A percentile compares a stretch with the other conserved stretches of the same genome.
Conservation (phyloP, 2,329 filamentous ascomycete species). For the Sphaceloma murrayae region DNA sequence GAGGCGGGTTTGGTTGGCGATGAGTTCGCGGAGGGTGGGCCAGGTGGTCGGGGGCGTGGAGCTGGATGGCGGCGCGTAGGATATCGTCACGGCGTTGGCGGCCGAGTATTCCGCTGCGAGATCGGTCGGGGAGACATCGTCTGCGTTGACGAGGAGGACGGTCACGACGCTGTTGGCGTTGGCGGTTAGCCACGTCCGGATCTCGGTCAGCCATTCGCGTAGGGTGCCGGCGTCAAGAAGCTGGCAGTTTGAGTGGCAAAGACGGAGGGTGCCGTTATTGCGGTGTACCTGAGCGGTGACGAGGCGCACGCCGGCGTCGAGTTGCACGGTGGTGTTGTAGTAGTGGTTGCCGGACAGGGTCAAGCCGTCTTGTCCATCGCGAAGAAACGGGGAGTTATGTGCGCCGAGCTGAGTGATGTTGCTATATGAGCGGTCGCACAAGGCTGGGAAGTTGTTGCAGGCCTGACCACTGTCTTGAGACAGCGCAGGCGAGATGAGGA, state of each 20-base stretch:
- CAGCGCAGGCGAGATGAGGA: conserved; percentile 8
- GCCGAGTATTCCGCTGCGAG: conserved; percentile 47
- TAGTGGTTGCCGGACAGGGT: conserved; percentile 63
- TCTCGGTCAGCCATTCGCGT: conserved; percentile 51
- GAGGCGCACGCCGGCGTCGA: conserved; percentile 61
- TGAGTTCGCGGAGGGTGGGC: conserved; percentile 64
- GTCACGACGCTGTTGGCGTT: conserved; percentile 70
- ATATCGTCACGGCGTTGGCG: conserved; percentile 52
- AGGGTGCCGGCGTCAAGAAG: conserved; percentile 61
- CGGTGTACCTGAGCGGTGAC: conserved; percentile 62
- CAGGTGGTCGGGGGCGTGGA: conserved; percentile 42
- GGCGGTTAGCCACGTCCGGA: conserved; percentile 59
- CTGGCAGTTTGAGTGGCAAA: conserved; percentile 61
- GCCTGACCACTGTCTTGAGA: conserved; percentile 16
- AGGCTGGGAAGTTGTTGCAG: conserved; percentile 72
- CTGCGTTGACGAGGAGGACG: conserved; percentile 61
- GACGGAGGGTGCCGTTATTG: conserved; percentile 24
- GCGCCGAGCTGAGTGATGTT: conserved; percentile 70
- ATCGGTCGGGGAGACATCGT: conserved; percentile 45
- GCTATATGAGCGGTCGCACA: conserved; percentile 63
- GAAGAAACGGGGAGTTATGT: conserved; percentile 63
- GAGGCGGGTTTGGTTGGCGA: conserved; percentile 53
- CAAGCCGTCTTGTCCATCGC: conserved; percentile 52
- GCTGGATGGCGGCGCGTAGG: conserved; percentile 46
- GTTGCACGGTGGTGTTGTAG: conserved; percentile 56